Percentiles rank a stretch among this genome's conserved stretches.
Evolutionary conservation across 148 eudicot genomes (phyloP).

Genomic region (Oxyria digyna): DNA sequence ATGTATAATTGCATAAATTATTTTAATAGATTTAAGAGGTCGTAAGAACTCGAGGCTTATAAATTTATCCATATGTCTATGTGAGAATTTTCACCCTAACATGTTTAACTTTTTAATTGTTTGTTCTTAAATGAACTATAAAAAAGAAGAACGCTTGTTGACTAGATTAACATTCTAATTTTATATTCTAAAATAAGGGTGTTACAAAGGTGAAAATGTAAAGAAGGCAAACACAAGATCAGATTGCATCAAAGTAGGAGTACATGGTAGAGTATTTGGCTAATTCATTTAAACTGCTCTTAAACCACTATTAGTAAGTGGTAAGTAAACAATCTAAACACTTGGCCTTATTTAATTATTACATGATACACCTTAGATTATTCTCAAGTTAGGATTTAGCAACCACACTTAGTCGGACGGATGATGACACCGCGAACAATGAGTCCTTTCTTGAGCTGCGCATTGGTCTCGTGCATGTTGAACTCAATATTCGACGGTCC

Average conservation of each 20-base stretch:
- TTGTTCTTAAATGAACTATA: too few relatives aligned
- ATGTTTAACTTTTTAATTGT: too few relatives aligned
- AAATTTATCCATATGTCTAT: too few relatives aligned
- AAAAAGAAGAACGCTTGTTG: too few relatives aligned
- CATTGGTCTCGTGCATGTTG: not conserved
- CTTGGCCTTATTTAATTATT: not conserved
- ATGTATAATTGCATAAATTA: too few relatives aligned
- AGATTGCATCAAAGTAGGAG: not conserved
- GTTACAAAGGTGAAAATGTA: too few relatives aligned
- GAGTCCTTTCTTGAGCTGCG: not conserved
- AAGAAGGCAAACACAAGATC: too few relatives aligned
- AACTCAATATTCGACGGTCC: constrained; percentile 3
- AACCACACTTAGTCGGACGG: not conserved
- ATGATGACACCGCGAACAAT: not conserved
- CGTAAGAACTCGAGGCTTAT: too few relatives aligned
- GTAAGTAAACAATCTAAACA: not conserved
- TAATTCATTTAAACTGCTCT: not conserved
- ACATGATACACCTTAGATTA: not conserved
- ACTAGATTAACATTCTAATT: too few relatives aligned
- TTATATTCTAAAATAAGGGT: too few relatives aligned
- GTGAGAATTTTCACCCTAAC: too few relatives aligned
- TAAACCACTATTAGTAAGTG: not conserved
- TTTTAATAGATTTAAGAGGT: too few relatives aligned
- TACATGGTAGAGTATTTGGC: not conserved
- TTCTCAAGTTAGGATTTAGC: not conserved